Evolutionary conservation across 148 eudicot genomes (phyloP), one percentile per base, ranked within the genome.

Genomic region (Cornus florida): DNA sequence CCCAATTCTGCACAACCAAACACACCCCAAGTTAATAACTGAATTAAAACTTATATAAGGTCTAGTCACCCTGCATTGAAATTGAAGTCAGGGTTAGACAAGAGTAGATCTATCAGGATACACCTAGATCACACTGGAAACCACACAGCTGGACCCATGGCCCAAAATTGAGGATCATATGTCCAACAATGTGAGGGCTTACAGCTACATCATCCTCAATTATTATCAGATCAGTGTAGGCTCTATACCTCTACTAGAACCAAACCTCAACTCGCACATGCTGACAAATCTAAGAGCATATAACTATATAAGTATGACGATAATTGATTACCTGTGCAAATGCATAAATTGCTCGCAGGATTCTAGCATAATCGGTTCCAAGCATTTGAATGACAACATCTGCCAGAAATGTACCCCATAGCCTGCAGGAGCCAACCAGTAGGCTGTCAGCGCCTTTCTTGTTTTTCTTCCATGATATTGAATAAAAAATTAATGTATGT

Each of bases 361-460:
- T 87, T 86, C 99, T 88, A 72, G 97, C 92, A 85, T 96, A 96
- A 85, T 96, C 99, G 79, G 99, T 96, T 83, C 99, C 98, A 77
- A 94, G 86, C 98, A 96, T 96, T 82, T 92, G 97, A 68, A 93
- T 93, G 78, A 96, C 94, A 67, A 89, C 83, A 78, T 96, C 99
- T 0, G 99, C 99, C 82, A 96, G 80, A 75, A 96, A 86, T 7
- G 97, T 92, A 24, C 99, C 99, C 95, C 95, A 96, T 83, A 96
- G 75, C 87, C 99, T 96, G 87, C 67, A 76, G 69, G 78, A 74
- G 59, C 20, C 39, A 9, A 35, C 38, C 38, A 35, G 5, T 35
- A 2, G 38, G 5, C 38, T 35, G 38, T 35, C 38, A 35, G 38
- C 38, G 1, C 5, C 38, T 35, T 35, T 35, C 38, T 35, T 35